These are phyloP conservation scores for Omphalotus olearius DNA, from an alignment of 1,284 basidiomycete genomes.

Conservation along the genomic window DNA sequence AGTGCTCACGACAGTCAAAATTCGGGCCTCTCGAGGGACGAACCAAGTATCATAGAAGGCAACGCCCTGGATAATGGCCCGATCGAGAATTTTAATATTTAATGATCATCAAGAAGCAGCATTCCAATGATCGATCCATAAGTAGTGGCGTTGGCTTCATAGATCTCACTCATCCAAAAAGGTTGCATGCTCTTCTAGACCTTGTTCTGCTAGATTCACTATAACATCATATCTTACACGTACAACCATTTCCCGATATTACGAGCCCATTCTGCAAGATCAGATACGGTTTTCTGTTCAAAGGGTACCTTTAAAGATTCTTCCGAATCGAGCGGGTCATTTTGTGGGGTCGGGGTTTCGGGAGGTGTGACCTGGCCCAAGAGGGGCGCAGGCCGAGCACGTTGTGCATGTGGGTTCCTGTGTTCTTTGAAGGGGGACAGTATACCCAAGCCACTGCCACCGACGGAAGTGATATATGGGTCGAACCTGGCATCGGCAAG, in stretches of 20 bases:
- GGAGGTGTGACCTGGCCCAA: conserved; percentile 47
- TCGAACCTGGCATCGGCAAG: conserved; percentile 70
- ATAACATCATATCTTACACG: conserved; percentile 33
- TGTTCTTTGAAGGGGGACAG: conserved; percentile 60
- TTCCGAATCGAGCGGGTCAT: conserved; percentile 17
- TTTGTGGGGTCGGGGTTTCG: conserved; percentile 35
- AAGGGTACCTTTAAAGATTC: conserved; percentile 45
- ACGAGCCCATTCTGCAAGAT: conserved; percentile 57
- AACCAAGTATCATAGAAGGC: background rate
- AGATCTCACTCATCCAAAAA: background rate
- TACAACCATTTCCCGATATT: conserved; percentile 60
- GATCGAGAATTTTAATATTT: background rate
- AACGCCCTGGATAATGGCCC: background rate
- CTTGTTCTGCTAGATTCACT: background rate
- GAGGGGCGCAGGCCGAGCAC: conserved; percentile 12
- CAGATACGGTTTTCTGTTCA: conserved; percentile 36
- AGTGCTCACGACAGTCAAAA: too few species aligned
- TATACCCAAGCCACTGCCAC: conserved; percentile 89
- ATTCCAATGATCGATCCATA: background rate
- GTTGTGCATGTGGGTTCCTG: conserved; percentile 24
- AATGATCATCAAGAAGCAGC: background rate
- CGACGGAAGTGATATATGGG: conserved; percentile 89
- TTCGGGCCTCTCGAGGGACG: too few species aligned
- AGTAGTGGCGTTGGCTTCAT: too few species aligned
- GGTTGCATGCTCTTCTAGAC: background rate